Base-by-base conservation (phyloP, 1,284 basidiomycete species). In the Ceratobasidium sp. region DNA sequence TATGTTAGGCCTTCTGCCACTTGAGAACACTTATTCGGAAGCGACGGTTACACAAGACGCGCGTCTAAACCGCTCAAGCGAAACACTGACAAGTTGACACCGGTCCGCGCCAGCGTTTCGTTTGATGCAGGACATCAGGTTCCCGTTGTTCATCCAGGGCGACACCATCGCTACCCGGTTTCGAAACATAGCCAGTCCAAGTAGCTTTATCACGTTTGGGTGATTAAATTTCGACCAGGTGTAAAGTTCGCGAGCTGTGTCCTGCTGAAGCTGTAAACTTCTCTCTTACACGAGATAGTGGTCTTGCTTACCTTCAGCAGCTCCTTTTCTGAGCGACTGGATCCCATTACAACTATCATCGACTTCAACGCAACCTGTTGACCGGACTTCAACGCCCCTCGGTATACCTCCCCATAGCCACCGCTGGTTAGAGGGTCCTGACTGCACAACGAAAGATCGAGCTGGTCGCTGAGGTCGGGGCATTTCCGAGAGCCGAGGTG, bases 171-270 rank as follows among this genome's bases (percentile, higher is more conserved):
- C 42, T 45, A 45, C 17, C 42, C 17, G 42, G 42, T 8, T 45
- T 8, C 42, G 42, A 45, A 45, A 45, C 20, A 58, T 33, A 17
- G 60, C 60, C 13, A 63, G 13, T n/a, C 60, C 60, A 63, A 63
- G 37, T 20, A 63, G n/a, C 31, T 37, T 15, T 42, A 63, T 6
- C 0, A 63, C 23, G 11, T 63, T 63, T 26, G 35, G 33, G 20
- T 63, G 60, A 10, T 63, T 42, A n/a, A 31, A 63, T 42, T 42
- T 37, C 33, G 60, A 63, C 60, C 60, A 63, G 20, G 39, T 37
- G 23, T 63, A 63, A 11, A 63, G 28, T 33, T 61, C 60, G 6
- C 35, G 31, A 11, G 60, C 60, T 35, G 60, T 42, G 60, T 61
- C 33, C 60, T 61, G 23, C n/a, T 23, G 4, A n/a, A 56, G 26